Evolutionary conservation across 192 early-diverging fungal genomes (phyloP), one percentile per base, ranked within the genome.

Genomic region (Phycomyces blakesleeanus): DNA sequence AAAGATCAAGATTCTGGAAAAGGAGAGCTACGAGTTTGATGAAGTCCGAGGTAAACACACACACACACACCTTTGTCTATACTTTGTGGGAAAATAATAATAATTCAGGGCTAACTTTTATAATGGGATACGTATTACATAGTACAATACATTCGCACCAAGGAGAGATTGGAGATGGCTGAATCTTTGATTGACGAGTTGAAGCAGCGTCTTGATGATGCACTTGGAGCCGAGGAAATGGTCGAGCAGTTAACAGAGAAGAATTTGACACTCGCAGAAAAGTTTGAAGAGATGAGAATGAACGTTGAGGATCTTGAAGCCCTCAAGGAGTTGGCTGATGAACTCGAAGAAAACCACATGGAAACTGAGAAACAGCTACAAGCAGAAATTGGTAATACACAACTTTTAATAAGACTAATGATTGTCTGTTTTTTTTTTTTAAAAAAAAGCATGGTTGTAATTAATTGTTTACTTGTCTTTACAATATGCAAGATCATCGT

Each of bases 321-420:
- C 6, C 78, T 98, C 41, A 90, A 91, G 72, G 90, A 91, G 63
- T 74, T 96, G 50, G 91, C 89, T 68, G 93, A 98, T 63, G 93
- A 96, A 73, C 76, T 96, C 66, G 96, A 98, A 70, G 93, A 95
- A 66, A 91, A 88, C 63, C 94, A 95, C 63, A 81, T 93, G 4
- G 88, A 94, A 53, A 92, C 89, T 22, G 90, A 93, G 69, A 87
- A 93, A 59, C 86, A 93, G 40, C 76, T 96, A 42, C 85, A 89
- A 55, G 85, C 83, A 21, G 96, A 96, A 61, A 91, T 93, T 66
- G 88, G 81, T 76, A 68, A 7, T n/a, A n/a, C n/a, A n/a, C n/a
- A n/a, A n/a, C n/a, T n/a, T n/a, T n/a, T n/a, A n/a, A n/a, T n/a
- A n/a, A n/a, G n/a, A n/a, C 21, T 20, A 49, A 29, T 51, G 5